Base-by-base conservation (phyloP, 75 land plant species). In the Cryptomeria japonica region DNA sequence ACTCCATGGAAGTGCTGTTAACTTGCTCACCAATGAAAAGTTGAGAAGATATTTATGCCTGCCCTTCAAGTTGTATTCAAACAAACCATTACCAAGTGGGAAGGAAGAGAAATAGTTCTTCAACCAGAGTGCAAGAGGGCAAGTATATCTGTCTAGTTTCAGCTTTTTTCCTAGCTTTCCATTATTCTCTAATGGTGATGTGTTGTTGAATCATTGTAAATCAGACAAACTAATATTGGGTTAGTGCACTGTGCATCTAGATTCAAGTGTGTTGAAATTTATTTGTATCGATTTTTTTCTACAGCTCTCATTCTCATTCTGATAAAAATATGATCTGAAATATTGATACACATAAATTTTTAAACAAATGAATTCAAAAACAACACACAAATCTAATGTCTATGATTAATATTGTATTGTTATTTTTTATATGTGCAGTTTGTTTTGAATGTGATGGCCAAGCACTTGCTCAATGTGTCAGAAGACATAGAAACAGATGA, bases 391-490 rank as follows among this genome's bases (percentile, higher is more conserved):
- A 44, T 44, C 46, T 5, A 44, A 44, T 44, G 5, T 44, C 6
- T 44, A 4, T 4, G 46, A 44, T 5, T 84, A 5, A 31, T 15
- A 49, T 84, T 75, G 46, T 5, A 47, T 53, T 9, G 10, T 84
- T 55, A 7, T 5, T 51, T 47, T 47, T 8, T 6, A 18, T 25
- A 19, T 73, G 4, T 87, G 31, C 88, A 94, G 95, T 68, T 92
- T 44, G 91, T 92, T 12, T 91, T 94, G 31, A 90, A 91, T 75
- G 87, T 92, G 61, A 92, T 94, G 95, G 93, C 91, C 0, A 92
- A 91, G 79, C 95, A 94, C 38, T 87, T 93, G 58, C 56, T 93
- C 28, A 91, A 89, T 12, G 86, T 91, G 8, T 83, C 89, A 13
- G 87, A 85, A 58, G 92, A 91, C 6, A 72, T 86, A 1, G 94